These are phyloP conservation scores for Plasmodium coatneyi DNA, from an alignment of 169 alveolate species.

Conservation along the genomic window DNA sequence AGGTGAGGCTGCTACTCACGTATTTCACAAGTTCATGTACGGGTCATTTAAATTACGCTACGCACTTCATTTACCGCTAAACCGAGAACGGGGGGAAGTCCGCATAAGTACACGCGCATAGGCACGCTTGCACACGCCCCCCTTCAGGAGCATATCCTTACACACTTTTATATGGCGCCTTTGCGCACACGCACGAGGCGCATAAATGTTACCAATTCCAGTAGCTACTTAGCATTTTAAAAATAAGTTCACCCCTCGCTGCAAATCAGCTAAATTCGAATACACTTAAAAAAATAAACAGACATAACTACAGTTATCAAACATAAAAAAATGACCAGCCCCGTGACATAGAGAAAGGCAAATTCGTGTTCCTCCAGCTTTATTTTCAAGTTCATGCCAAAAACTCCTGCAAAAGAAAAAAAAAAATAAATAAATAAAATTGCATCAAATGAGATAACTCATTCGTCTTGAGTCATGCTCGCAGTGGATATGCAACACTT, in stretches of 20 bases:
- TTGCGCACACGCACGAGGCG: neutral
- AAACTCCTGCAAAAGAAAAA: conserved; percentile 78
- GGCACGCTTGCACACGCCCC: neutral
- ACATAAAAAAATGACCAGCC: conserved; percentile 56
- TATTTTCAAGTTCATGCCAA: conserved; percentile 86
- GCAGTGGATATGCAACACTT: neutral
- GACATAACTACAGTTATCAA: conserved; percentile 76
- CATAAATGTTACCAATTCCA: conserved; percentile 4
- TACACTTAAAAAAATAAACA: conserved; percentile 75
- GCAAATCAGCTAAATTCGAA: conserved; percentile 76
- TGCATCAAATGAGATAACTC: neutral
- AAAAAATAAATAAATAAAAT: conserved; percentile 5
- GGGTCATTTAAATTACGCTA: neutral
- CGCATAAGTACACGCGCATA: neutral
- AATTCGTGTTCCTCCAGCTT: conserved; percentile 77
- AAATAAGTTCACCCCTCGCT: neutral
- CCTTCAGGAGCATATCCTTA: conserved; percentile 5
- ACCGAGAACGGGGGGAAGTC: neutral
- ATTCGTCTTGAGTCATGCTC: neutral
- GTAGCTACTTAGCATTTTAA: neutral
- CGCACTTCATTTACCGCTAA: neutral
- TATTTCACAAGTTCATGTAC: neutral
- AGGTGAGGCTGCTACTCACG: neutral
- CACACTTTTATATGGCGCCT: conserved; percentile 6
- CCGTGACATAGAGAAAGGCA: conserved; percentile 80